Evolutionary conservation across 2,329 filamentous ascomycete genomes (phyloP), one percentile per base, ranked within the genome.

Genomic region (Ophioceras dolichostomum): DNA sequence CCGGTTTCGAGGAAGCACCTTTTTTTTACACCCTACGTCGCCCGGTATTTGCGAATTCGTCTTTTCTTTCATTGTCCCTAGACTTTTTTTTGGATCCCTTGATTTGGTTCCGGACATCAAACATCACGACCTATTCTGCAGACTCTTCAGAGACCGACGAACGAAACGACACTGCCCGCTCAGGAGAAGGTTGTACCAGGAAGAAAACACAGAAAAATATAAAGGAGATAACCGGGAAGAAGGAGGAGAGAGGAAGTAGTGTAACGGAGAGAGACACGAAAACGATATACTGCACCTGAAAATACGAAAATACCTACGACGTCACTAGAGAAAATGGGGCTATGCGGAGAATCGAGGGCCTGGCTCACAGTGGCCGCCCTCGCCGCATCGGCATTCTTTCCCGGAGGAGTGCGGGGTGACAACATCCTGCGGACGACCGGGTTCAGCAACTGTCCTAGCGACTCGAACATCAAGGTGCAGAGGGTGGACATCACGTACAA

Each of bases 391-490:
- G 46, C 41, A 19, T 38, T 56, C 36, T 52, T 68, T 32, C 48
- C 55, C 13, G 56, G 54, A 34, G 60, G 65, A 41, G 79, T 70
- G 38, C 54, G 82, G 41, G 83, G 74, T 39, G 68, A 63, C 43
- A 77, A 89, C 47, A 66, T 93, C 40, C 73, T 98, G 40, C 73
- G 79, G 53, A 95, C 88, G 18, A 73, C 72, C 44, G 84, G 87
- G 41, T 94, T 91, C 62, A 75, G 68, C 50, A 77, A 78, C 45
- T 96, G 91, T 60, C 58, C 68, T 49, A 70, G 49, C 57, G 66
- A 41, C 61, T 72, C 48, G 51, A 65, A 41, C 27, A 77, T 96
- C 49, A 70, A 69, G 43, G 79, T 95, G 38, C 67, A 86, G 46
- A 77, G 71, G 48, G 66, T 93, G 44, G 66, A 89, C 49, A 80